Base-by-base conservation (phyloP, 163 green algal genomes). In the Scenedesmus sp. region DNA sequence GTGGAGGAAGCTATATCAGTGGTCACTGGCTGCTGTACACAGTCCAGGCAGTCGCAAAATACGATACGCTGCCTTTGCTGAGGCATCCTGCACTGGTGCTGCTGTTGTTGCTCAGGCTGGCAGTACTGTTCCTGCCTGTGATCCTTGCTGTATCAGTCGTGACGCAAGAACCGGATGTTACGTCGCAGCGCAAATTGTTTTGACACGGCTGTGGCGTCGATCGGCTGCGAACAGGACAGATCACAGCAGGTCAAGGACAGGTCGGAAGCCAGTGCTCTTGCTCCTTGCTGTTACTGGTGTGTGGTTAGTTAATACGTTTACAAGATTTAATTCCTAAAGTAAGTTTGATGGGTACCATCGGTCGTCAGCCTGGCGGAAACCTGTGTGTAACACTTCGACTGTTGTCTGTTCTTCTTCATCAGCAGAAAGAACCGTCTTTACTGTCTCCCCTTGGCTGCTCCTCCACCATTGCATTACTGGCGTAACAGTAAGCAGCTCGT, bases 1-100 rank as follows among this genome's bases (percentile, higher is more conserved):
- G 46, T 60, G 13, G 76, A 23, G 13, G 60, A 85, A 0, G 60
- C 2, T 20, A 91, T 60, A 23, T 93, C 90, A 4, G 74, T 91
- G 46, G 73, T 82, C 7, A 60, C 5, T 6, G 85, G 90, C 79
- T 91, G 84, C 77, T 93, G 83, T 2, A 91, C 85, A 56, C 92
- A 94, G 76, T 94, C 92, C 20, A 90, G 60, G 57, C 92, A 94
- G 70, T 94, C 92, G 74, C 92, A 94, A n/a, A 94, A 91, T 7
- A 94, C 92, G 76, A 94, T 93, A 55, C 92, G 88, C 56, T 93
- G 88, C 18, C 92, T 76, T 23, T 26, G 88, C 76, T 94, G 91
- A 56, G 88, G 84, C 90, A 93, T 93, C n/a, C 16, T 66, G 83
- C 70, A 52, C 70, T 79, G 70, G 23, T 59, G 15, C 46, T 85